These are phyloP conservation scores for Tagetes patula DNA, from an alignment of 129 eudicot genomes.

Conservation along the genomic window DNA sequence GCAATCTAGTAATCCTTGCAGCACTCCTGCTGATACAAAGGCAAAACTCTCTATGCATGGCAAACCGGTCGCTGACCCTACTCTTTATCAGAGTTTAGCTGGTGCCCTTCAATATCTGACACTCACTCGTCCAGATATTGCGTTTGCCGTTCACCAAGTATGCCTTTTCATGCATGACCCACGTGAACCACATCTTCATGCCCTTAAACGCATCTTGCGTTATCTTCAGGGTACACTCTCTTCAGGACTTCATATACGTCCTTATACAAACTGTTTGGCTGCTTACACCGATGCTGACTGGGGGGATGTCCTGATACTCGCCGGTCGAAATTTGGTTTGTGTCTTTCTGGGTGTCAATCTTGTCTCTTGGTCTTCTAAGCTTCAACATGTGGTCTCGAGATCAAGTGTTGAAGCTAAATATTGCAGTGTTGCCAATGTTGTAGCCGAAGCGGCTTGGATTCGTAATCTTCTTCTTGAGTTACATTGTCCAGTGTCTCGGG, in stretches of 20 bases:
- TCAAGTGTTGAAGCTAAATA: background rate
- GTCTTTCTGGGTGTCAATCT: background rate
- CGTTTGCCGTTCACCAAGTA: background rate
- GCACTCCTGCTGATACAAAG: conserved; percentile 10
- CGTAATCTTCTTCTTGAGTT: background rate
- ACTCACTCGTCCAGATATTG: background rate
- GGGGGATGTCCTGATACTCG: background rate
- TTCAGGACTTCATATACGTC: background rate
- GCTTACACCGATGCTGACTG: background rate
- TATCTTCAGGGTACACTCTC: background rate
- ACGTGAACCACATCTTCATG: background rate
- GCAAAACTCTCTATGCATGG: conserved; percentile 7
- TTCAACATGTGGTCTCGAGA: background rate
- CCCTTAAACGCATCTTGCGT: background rate
- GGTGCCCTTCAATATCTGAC: background rate
- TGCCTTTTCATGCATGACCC: background rate
- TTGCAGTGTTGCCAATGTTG: too few relatives aligned
- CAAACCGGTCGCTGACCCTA: background rate
- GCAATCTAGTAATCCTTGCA: background rate
- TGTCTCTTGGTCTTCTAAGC: background rate
- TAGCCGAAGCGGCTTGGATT: too few relatives aligned
- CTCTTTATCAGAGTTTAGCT: background rate
- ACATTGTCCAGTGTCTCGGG: background rate
- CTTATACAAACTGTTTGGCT: background rate
- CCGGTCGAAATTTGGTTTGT: background rate